phyloP scores from a whole-genome alignment of 441 rosid genomes.

The Aleurites moluccanus region DNA sequence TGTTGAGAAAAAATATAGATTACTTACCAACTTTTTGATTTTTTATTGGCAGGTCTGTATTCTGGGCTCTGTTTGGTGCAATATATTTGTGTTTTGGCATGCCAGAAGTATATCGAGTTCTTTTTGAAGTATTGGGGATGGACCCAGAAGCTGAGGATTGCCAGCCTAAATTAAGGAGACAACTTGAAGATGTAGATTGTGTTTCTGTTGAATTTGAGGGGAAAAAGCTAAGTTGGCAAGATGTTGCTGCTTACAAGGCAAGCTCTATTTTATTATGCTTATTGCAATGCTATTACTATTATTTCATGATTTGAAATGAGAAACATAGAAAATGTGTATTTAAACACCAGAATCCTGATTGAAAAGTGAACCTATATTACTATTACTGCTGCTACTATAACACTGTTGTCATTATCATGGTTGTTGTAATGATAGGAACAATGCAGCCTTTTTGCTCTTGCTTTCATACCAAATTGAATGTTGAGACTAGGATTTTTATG shows the following conservation, averaged over 20 bases:
- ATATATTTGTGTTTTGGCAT: constrained; percentile 90
- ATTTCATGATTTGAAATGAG: constrained; percentile 1
- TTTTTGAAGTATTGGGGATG: constrained; percentile 97
- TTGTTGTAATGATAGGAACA: neutral
- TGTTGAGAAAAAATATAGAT: neutral
- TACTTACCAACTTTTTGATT: constrained; percentile 20
- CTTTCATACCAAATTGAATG: neutral
- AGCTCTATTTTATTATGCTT: constrained; percentile 18
- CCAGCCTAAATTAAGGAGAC: constrained; percentile 86
- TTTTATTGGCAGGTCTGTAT: constrained; percentile 62
- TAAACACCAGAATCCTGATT: neutral
- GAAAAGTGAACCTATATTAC: neutral
- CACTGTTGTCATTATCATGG: neutral
- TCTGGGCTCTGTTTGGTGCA: constrained; percentile 96
- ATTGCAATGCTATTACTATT: neutral
- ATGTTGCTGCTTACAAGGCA: constrained; percentile 89
- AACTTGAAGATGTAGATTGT: constrained; percentile 92
- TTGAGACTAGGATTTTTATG: constrained; percentile 1
- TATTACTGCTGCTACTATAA: neutral
- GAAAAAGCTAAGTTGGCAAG: constrained; percentile 82
- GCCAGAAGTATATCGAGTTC: constrained; percentile 95
- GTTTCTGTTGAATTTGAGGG: constrained; percentile 93
- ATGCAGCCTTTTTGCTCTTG: neutral
- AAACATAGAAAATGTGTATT: neutral
- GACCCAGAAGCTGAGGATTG: constrained; percentile 96